Evolutionary conservation across 1,139 yeast species (phyloP), one percentile per base, ranked within the genome.

Genomic region (Saccharomyces pastorianus): DNA sequence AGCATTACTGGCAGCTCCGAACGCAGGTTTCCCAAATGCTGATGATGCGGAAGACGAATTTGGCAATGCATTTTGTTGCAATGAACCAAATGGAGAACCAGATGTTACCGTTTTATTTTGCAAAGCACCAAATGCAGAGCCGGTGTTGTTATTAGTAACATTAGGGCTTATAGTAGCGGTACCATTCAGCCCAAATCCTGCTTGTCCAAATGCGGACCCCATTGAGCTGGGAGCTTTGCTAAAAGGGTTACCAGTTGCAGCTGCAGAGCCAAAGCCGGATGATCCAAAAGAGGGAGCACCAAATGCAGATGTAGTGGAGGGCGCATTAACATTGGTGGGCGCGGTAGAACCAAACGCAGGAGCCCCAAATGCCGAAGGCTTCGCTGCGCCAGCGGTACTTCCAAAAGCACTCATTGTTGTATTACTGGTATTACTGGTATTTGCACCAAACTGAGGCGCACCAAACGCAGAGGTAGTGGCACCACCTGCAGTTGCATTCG

Each of bases 391-490:
- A 17, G 9, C 9, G 3, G 25, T 38, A 13, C 62, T 46, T 7
- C 64, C 66, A 55, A 66, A 64, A 6, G 63, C 59, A 51, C 47
- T 53, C 29, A 57, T 46, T 23, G 49, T n/a, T 13, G 14, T 6
- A 31, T 29, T 31, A 11, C 20, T 23, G 20, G 20, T 46, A 38
- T 17, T 29, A 6, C 25, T 34, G 38, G 49, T 31, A n/a, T 55
- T 23, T 6, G 65, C 49, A 27, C 67, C 66, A 58, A 64, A 64
- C 6, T 64, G 57, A 46, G 67, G 61, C 23, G 57, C 58, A 8
- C 68, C 70, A 55, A 61, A 58, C 4, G 60, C 57, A 47, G 58
- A 38, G 6, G 25, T 4, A 38, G 17, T 31, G 27, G 44, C 29
- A 20, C 46, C 32, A 17, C 28, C 28, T 13, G 29, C 17, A 1